These are phyloP conservation scores for Amanita pallidorosea DNA, from an alignment of 768 basidiomycete species.

Conservation along the genomic window DNA sequence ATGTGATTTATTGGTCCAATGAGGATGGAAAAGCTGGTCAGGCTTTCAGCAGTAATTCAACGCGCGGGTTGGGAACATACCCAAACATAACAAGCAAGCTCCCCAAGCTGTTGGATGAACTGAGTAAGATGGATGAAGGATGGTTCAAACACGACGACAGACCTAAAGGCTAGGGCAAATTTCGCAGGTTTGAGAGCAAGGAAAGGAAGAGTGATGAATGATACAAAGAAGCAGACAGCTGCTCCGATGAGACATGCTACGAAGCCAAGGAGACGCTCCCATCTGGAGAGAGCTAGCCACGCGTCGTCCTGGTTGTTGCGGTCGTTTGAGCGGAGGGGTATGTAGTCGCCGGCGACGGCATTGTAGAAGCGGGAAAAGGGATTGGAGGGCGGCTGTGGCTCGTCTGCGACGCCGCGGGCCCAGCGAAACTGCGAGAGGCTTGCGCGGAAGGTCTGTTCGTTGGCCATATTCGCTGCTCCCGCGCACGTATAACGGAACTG, in stretches of 20 bases:
- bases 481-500: neutral
- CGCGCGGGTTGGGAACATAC: constrained; percentile 26
- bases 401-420: constrained; percentile 64
- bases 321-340: constrained; percentile 76
- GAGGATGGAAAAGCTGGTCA: constrained; percentile 64
- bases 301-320: constrained; percentile 92
- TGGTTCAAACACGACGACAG: neutral
- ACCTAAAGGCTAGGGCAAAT: constrained; percentile 87
- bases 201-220: constrained; percentile 72
- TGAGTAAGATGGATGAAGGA: constrained; percentile 1
- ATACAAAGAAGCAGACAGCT: constrained; percentile 85
- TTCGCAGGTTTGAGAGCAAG: constrained; percentile 64
- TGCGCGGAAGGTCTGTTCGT: constrained; percentile 59
- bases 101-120: constrained; percentile 47
- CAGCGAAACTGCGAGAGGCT: constrained; percentile 84
- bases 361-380: constrained; percentile 86
- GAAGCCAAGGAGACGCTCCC: constrained; percentile 93
- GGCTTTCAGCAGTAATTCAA: neutral
- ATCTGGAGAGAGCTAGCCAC: constrained; percentile 83
- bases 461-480: neutral
- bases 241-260: constrained; percentile 84
- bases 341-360: constrained; percentile 75
- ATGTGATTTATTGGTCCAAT: constrained; percentile 87
- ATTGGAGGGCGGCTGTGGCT: constrained; percentile 36
- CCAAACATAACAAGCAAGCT: constrained; percentile 95